Evolutionary conservation across 2,329 filamentous ascomycete genomes (phyloP), one percentile per base, ranked within the genome.

Genomic region (Sporothrix protearum): DNA sequence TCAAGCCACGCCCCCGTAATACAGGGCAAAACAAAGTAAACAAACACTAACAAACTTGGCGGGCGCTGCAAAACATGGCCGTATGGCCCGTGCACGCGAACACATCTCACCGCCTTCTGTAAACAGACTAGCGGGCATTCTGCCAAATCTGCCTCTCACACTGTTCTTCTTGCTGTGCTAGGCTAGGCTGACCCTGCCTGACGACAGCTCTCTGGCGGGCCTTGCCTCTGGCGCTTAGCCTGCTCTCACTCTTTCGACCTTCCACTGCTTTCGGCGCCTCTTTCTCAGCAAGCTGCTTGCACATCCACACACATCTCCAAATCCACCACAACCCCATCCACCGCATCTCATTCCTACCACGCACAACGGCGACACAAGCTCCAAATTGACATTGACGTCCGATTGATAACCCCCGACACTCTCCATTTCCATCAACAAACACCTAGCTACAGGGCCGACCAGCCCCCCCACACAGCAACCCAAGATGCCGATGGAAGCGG

Each of bases 401-500:
- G 12, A 64, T 19, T 45, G 36, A 19, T n/a, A 42, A 14, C 45
- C 3, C 19, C 33, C 25, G 4, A 51, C 10, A 12, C 33, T 55
- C 1, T 36, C 22, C 53, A 3, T 57, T 64, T 42, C 6, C 51
- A 47, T 16, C 19, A 22, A 39, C 9, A 42, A 12, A 61, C 39
- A 22, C 68, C 0, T 10, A 53, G 30, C 59, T 30, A 33, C 42
- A 47, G 22, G 33, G 42, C 30, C 33, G 59, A 45, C 57, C 28
- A 51, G 49, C 70, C 73, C 63, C 69, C 68, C 30, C 25, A 47
- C 42, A 72, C 61, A 71, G 71, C 66, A 70, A 55, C 45, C 81
- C 89, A 94, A 87, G 80, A 99, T 99, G 96, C 92, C 91, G 83
- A 91, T 99, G 83, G 96, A 99, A 90, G 96, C 96, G 85, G 96